Base-by-base conservation (phyloP, 768 basidiomycete species). In the Fomitopsis serialis region DNA sequence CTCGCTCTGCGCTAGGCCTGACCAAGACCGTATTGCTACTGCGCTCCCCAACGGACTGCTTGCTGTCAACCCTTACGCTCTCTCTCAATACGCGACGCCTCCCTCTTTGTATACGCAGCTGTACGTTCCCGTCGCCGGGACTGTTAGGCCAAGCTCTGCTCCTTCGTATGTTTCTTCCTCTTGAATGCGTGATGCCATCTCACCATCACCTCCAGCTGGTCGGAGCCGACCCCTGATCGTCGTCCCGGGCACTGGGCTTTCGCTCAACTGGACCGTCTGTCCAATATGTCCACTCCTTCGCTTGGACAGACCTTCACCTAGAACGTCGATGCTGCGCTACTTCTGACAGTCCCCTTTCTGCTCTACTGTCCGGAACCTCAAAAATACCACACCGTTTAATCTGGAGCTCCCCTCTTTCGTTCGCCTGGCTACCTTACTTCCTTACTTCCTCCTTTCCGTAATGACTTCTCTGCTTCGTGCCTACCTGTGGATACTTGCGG, bases 111-210 rank as follows among this genome's bases (percentile, higher is more conserved):
- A 53, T 44, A 34, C 10, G 29, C 50, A 55, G 12, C 57, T 58
- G 21, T 62, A 55, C 25, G 53, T 59, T 12, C 59, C 62, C 15
- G 56, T 58, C 36, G 50, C 42, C 37, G 58, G 50, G n/a, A 53
- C 52, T 2, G 50, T 55, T 7, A 56, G 65, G 22, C 65, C 65
- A 0, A 64, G 54, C 45, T 66, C 65, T 22, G 65, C 65, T 5
- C 65, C 65, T 7, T 59, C 60, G 63, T 63, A 54, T 25, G 58
- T 32, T 32, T 11, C 11, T 5, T 32, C 11, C 29, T 32, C 29
- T 32, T 11, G 11, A 32, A 32, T 32, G 29, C 29, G 11, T 32
- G 29, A 11, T 32, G 29, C 29, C 11, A 32, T 32, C 29, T 32
- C 5, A 32, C 10, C 17, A 9, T 22, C 29, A 13, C 6, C n/a